Conservation (phyloP, 805 yeast species). For the Wickerhamiella hasegawae region DNA sequence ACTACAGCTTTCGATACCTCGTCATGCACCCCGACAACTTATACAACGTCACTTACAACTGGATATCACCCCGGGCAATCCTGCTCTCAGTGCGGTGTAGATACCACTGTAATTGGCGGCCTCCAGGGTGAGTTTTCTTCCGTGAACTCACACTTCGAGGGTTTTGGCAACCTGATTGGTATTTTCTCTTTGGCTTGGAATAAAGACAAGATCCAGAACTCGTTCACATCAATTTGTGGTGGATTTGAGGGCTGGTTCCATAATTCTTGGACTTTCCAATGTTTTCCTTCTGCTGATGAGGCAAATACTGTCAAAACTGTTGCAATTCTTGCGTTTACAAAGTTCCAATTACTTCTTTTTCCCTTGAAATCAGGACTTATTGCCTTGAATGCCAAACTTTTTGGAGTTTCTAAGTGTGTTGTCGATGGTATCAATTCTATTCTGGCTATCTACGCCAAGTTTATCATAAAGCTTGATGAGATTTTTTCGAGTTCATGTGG, state of each 20-base stretch:
- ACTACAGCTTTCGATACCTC: not conserved
- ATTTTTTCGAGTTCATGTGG: not conserved
- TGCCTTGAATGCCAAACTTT: not conserved
- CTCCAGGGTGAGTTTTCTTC: not conserved
- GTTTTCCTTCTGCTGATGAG: not conserved
- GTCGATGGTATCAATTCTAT: not conserved
- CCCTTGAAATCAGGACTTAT: not conserved
- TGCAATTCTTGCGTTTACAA: not conserved
- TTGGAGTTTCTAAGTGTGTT: too few relatives aligned
- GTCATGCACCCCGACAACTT: not conserved
- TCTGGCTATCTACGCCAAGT: not conserved
- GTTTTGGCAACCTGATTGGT: not conserved
- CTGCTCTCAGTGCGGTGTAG: not conserved
- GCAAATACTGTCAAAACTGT: too few relatives aligned
- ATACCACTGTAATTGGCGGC: not conserved
- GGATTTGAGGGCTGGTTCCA: not conserved
- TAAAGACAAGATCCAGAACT: not conserved
- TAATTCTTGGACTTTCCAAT: not conserved
- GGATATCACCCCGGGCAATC: not conserved
- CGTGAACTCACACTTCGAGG: not conserved
- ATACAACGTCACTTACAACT: not conserved
- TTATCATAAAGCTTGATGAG: not conserved
- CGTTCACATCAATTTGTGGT: not conserved
- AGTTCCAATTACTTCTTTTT: not conserved
- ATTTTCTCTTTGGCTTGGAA: not conserved